These are phyloP conservation scores for Citrus medica DNA, from an alignment of 345 rosid species.

Conservation along the genomic window DNA sequence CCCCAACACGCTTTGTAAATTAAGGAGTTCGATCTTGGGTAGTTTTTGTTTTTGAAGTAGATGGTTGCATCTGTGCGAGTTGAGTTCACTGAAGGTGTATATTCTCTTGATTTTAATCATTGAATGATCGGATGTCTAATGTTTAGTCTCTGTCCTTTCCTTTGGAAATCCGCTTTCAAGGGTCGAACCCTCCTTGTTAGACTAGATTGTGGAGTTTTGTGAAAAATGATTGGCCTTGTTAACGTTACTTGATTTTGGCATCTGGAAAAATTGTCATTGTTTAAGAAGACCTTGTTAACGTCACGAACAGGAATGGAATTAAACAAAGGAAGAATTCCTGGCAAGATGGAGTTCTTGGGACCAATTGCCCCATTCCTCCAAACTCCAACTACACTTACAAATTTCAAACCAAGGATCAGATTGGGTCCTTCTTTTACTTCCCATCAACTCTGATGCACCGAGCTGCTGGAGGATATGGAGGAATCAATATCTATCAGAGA, in stretches of 20 bases:
- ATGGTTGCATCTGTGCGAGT: not conserved
- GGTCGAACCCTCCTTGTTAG: not conserved
- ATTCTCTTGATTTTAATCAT: not conserved
- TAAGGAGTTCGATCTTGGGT: no score
- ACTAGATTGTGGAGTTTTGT: not conserved
- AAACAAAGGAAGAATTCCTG: slow-evolving; percentile 90
- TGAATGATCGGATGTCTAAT: no score
- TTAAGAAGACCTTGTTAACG: not conserved
- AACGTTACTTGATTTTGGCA: not conserved
- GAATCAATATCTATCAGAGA: slow-evolving; percentile 55
- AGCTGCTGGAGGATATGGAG: slow-evolving; percentile 90
- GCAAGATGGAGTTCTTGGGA: slow-evolving; percentile 84
- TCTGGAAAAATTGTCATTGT: slow-evolving; percentile 3
- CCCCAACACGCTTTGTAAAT: not conserved
- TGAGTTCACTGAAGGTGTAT: not conserved
- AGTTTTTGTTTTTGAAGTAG: not conserved
- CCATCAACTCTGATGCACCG: slow-evolving; percentile 79
- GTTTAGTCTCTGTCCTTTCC: not conserved
- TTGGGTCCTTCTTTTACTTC: slow-evolving; percentile 75
- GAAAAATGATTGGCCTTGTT: not conserved
- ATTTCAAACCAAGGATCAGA: slow-evolving; percentile 90
- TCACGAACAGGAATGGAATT: slow-evolving; percentile 64
- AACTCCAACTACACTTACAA: slow-evolving; percentile 79
- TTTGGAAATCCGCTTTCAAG: not conserved
- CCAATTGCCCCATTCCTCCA: slow-evolving; percentile 85